A percentile compares a stretch with the other conserved stretches of the same genome.
Conservation (phyloP, 768 basidiomycete species). For the Leccinum truebloodii region DNA sequence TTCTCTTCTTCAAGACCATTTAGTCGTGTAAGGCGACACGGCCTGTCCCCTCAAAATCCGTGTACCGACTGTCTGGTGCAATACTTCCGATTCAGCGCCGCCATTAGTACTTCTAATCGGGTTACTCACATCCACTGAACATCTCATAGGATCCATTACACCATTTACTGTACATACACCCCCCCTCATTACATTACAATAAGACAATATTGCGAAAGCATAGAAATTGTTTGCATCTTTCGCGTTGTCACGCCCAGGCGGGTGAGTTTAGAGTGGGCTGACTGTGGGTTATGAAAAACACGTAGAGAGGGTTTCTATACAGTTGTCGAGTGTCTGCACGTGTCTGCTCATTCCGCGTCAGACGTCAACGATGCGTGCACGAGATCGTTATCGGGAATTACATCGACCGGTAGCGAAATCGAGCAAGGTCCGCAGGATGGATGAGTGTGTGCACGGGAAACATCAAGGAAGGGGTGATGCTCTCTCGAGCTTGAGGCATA, state of each 20-base stretch:
- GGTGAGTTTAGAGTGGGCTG: background rate
- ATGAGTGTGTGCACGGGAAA: constrained; percentile 11
- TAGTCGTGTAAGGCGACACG: constrained; percentile 24
- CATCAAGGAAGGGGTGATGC: constrained; percentile 14
- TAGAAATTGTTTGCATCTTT: constrained; percentile 16
- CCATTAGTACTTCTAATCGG: background rate
- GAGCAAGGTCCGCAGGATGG: constrained; percentile 26
- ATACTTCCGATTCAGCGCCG: constrained; percentile 6
- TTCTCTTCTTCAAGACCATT: constrained; percentile 23
- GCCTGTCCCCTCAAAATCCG: background rate
- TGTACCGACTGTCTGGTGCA: constrained; percentile 6
- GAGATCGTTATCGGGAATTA: constrained; percentile 30
- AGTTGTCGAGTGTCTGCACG: constrained; percentile 11
- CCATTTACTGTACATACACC: constrained; percentile 28
- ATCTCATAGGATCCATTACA: constrained; percentile 25
- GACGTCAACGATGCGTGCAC: constrained; percentile 17
- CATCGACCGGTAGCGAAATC: constrained; percentile 12
- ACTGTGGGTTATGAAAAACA: constrained; percentile 27
- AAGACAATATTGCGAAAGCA: constrained; percentile 9
- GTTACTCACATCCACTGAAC: constrained; percentile 11
- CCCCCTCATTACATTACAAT: constrained; percentile 26
- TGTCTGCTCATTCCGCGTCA: constrained; percentile 7
- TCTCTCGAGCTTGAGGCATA: constrained; percentile 24
- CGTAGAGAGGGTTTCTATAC: constrained; percentile 11
- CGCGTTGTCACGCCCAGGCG: constrained; percentile 12